Conservation (phyloP, 306 rosid species). For the Cucumis cinereus region DNA sequence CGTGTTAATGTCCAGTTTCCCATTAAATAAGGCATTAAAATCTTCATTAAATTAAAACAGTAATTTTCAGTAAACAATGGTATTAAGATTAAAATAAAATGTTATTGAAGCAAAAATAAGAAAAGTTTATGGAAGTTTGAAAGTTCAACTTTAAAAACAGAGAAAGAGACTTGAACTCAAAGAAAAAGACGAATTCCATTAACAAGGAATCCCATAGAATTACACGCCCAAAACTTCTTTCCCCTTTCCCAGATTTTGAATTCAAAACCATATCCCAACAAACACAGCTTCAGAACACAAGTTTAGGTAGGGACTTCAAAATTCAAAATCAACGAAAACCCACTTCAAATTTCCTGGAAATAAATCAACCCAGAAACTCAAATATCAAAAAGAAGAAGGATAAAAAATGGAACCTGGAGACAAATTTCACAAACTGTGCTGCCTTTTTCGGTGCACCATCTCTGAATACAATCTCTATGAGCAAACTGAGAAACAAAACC, state of each 20-base stretch:
- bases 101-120: background rate
- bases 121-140: background rate
- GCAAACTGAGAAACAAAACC: slow-evolving; percentile 45
- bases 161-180: slow-evolving; percentile 9
- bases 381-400: background rate
- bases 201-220: no score
- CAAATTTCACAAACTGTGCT: slow-evolving; percentile 79
- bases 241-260: background rate
- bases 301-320: no score
- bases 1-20: no score
- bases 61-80: background rate
- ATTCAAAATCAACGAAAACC: background rate
- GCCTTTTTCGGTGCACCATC: slow-evolving; percentile 95
- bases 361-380: background rate
- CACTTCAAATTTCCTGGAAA: background rate
- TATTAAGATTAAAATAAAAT: background rate
- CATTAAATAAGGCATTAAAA: background rate
- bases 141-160: background rate
- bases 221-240: background rate
- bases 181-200: slow-evolving; percentile 10
- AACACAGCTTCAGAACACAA: background rate
- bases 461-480: slow-evolving; percentile 94
- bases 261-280: background rate
- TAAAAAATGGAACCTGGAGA: slow-evolving; percentile 50
- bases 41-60: background rate